Evolutionary conservation across 352 stramenopile genomes (phyloP).

Genomic region (Elongisporangium undulatum): DNA sequence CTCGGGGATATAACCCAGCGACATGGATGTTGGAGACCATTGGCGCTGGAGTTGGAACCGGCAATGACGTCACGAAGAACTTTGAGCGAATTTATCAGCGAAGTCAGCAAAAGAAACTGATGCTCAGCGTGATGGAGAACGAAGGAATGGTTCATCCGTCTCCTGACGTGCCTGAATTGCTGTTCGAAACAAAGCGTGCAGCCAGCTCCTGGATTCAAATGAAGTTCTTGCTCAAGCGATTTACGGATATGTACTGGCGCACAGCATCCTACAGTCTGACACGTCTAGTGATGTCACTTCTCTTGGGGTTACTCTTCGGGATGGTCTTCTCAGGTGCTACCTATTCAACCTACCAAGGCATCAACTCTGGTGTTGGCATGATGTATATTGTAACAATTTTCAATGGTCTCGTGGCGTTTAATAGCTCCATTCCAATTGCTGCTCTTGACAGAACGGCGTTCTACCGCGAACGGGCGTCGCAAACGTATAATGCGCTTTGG

Average conservation of each 20-base stretch:
- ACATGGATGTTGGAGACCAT: slow-evolving; percentile 9
- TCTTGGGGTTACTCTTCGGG: slow-evolving; percentile 57
- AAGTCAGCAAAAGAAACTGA: slow-evolving; percentile 1
- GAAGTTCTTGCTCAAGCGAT: slow-evolving; percentile 17
- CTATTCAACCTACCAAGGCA: slow-evolving; percentile 18
- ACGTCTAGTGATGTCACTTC: slow-evolving; percentile 33
- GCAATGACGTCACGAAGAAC: neutral
- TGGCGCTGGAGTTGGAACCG: slow-evolving; percentile 25
- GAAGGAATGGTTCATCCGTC: slow-evolving; percentile 16
- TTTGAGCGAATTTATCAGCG: slow-evolving; percentile 3
- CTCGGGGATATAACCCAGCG: slow-evolving; percentile 29
- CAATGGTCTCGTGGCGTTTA: slow-evolving; percentile 58
- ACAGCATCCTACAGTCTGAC: slow-evolving; percentile 60
- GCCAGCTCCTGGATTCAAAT: slow-evolving; percentile 17
- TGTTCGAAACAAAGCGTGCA: slow-evolving; percentile 21
- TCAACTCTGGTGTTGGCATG: slow-evolving; percentile 50
- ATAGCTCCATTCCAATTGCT: slow-evolving; percentile 55
- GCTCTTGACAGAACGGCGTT: slow-evolving; percentile 74
- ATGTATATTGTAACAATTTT: slow-evolving; percentile 74
- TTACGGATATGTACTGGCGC: slow-evolving; percentile 16
- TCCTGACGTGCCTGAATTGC: slow-evolving; percentile 14
- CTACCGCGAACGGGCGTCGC: slow-evolving; percentile 47
- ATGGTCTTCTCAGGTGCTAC: slow-evolving; percentile 33
- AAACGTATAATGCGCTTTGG: slow-evolving; percentile 75
- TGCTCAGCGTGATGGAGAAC: slow-evolving; percentile 15